Percentiles rank a stretch among this genome's conserved stretches.
These are phyloP conservation scores for Ophiosphaerella narmari DNA, from an alignment of 2,329 filamentous ascomycete species.

Conservation along the genomic window DNA sequence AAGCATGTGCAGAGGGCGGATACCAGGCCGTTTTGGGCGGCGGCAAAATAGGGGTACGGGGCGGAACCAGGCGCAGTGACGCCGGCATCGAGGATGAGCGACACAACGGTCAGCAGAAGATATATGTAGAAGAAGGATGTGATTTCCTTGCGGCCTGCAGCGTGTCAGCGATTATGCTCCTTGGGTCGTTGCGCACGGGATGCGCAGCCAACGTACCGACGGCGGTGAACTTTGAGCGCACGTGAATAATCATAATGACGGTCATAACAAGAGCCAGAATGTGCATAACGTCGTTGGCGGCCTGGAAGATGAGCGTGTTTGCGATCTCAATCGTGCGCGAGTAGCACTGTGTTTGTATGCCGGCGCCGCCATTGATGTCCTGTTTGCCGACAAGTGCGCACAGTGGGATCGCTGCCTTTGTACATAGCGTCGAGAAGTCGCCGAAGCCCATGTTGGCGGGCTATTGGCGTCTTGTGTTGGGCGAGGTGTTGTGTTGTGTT, in stretches of 20 bases:
- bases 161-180: constrained; percentile 46
- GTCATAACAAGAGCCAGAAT: constrained; percentile 91
- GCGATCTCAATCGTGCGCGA: constrained; percentile 93
- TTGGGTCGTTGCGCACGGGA: constrained; percentile 54
- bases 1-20: constrained; percentile 88
- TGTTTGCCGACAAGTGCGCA: constrained; percentile 83
- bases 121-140: constrained; percentile 97
- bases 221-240: constrained; percentile 96
- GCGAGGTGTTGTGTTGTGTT: constrained; percentile 7
- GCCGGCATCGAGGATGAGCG: constrained; percentile 88
- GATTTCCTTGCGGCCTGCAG: constrained; percentile 67
- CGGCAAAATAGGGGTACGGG: constrained; percentile 89
- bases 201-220: constrained; percentile 68
- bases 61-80: constrained; percentile 82
- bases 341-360: constrained; percentile 90
- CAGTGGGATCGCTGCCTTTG: constrained; percentile 80
- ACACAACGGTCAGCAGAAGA: constrained; percentile 85
- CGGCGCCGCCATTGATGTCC: constrained; percentile 68
- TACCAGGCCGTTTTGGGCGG: constrained; percentile 80
- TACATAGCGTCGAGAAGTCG: constrained; percentile 86
- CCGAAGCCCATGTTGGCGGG: constrained; percentile 74
- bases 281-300: constrained; percentile 87
- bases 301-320: constrained; percentile 98
- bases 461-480: not conserved
- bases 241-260: constrained; percentile 95